These are phyloP conservation scores for Fusarium stilboides DNA, from an alignment of 2,329 filamentous ascomycete species.

Conservation along the genomic window DNA sequence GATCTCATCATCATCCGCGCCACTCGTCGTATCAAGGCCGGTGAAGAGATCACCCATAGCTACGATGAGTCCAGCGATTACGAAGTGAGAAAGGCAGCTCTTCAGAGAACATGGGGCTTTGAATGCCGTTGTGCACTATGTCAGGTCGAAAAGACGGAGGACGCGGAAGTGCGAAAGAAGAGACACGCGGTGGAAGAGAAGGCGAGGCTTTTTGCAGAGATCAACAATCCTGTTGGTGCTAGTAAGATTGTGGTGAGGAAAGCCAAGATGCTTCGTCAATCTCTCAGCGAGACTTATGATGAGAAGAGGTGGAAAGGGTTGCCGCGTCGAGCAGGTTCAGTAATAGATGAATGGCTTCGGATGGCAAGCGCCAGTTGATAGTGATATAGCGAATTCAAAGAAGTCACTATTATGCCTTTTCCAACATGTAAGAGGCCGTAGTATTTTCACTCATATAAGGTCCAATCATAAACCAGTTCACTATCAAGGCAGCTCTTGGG, in stretches of 20 bases:
- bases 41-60: constrained; percentile 54
- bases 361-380: background rate
- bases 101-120: constrained; percentile 57
- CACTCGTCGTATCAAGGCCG: constrained; percentile 48
- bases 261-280: constrained; percentile 44
- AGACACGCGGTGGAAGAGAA: constrained; percentile 43
- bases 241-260: constrained; percentile 42
- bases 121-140: constrained; percentile 57
- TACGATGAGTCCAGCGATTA: constrained; percentile 52
- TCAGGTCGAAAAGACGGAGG: constrained; percentile 49
- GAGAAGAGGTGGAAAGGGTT: constrained; percentile 45
- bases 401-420: too few species aligned
- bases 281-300: constrained; percentile 51
- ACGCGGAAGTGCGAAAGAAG: constrained; percentile 26
- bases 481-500: too few species aligned
- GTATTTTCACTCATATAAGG: too few species aligned
- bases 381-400: too few species aligned
- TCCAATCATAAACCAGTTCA: too few species aligned
- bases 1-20: constrained; percentile 59
- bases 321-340: constrained; percentile 41
- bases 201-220: constrained; percentile 38
- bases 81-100: constrained; percentile 37
- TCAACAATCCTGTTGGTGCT: constrained; percentile 12
- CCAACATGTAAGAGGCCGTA: too few species aligned
- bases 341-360: constrained; percentile 52